Evolutionary conservation across 306 rosid species (phyloP), one percentile per base, ranked within the genome.

Genomic region (Vicia villosa): DNA sequence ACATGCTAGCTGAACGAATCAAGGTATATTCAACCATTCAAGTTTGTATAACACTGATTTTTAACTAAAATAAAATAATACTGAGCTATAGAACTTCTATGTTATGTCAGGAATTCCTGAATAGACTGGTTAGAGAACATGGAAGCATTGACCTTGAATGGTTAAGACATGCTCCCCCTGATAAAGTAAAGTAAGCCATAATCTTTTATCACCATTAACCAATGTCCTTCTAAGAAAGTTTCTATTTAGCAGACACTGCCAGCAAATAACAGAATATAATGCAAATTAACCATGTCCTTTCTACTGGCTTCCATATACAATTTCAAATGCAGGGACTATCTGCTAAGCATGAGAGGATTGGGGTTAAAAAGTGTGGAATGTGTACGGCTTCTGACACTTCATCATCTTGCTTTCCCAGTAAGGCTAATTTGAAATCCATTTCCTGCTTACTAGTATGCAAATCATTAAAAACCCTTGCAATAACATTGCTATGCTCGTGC

Each of bases 361-460:
- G 98, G 98, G 69, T 74, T 94, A 75, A 94, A 93, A 79, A 93
- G 98, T 41, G 98, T 93, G 70, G 98, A 93, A 85, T 93, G 98
- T 47, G 89, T 94, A 61, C 85, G 98, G 63, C 97, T 94, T 58
- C 68, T 94, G 42, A 94, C 98, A 43, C 98, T 94, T 70, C 98
- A 86, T 71, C 85, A 94, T 75, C 87, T 90, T 66, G 98, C 98
- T 74, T 94, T 94, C 87, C 98, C 98, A 5, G 98, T 94, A 86
- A 85, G 86, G 14, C 77, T 76, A 61, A 57, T 76, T 73, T 59
- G 40, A 69, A 52, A 65, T 61, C 45, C 30, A 63, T 21, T 60
- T 62, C 4, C 60, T 52, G 54, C 43, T 63, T 74, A 45, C 26
- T 37, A 50, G 22, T 42, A 46, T 12, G 66, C 60, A 75, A 52